A percentile compares a stretch with the other conserved stretches of the same genome.
Conservation (phyloP, 2,329 filamentous ascomycete species). For the Hymenotorrendiella dingleyae region DNA sequence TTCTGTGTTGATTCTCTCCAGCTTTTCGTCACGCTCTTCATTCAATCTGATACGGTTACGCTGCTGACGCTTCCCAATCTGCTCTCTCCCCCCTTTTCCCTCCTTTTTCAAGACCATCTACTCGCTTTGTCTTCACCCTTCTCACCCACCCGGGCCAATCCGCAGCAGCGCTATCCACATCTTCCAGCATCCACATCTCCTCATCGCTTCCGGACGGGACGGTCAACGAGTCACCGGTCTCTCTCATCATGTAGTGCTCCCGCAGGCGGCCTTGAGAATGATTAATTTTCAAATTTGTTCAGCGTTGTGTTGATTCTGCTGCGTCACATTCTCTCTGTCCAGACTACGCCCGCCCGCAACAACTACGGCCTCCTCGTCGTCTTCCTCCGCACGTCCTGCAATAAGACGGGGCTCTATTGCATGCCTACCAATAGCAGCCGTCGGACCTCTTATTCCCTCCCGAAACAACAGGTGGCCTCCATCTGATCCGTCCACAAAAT, state of each 20-base stretch:
- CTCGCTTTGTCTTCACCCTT: neutral
- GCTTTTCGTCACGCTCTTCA: neutral
- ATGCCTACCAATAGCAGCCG: slow-evolving; percentile 9
- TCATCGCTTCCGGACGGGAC: too few relatives aligned
- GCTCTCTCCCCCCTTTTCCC: neutral
- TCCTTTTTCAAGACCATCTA: neutral
- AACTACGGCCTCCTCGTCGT: neutral
- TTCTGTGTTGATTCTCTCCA: too few relatives aligned
- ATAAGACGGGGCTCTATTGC: slow-evolving; percentile 12
- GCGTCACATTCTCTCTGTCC: too few relatives aligned
- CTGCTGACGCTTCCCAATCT: neutral
- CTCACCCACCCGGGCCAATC: neutral
- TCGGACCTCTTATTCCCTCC: slow-evolving; percentile 8
- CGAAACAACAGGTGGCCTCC: slow-evolving; percentile 12
- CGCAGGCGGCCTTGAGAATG: neutral
- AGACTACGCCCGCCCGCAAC: too few relatives aligned
- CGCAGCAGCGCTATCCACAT: neutral
- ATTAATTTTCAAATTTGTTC: neutral
- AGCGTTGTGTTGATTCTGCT: neutral
- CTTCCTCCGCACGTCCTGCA: slow-evolving; percentile 6
- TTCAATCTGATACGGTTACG: neutral
- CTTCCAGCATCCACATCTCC: neutral
- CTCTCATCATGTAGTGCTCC: neutral
- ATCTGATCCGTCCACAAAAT: slow-evolving; percentile 1
- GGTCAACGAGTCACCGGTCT: neutral